phyloP scores from a whole-genome alignment of 352 stramenopile genomes.

The Phytophthora litchii region DNA sequence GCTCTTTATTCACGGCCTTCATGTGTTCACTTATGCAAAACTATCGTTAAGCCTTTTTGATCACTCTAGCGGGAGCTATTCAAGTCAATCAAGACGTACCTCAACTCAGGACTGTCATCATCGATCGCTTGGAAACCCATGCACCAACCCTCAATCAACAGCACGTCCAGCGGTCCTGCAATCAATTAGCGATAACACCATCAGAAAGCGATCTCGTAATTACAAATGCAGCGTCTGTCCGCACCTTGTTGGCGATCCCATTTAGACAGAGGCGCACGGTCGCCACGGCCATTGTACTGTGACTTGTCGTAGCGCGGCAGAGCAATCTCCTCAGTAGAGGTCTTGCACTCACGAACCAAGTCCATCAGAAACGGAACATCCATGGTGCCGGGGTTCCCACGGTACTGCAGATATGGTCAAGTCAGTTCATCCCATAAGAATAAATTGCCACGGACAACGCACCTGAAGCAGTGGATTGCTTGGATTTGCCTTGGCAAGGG shows the following conservation, averaged over 20 bases:
- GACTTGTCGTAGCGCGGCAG: conserved; percentile 87
- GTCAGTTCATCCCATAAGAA: conserved; percentile 4
- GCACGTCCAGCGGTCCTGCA: conserved; percentile 75
- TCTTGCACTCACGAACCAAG: conserved; percentile 66
- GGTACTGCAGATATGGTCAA: conserved; percentile 46
- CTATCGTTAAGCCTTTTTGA: not conserved
- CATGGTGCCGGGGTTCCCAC: conserved; percentile 84
- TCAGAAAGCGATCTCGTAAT: conserved; percentile 8
- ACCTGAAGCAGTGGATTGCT: conserved; percentile 84
- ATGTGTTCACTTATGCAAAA: conserved; percentile 50
- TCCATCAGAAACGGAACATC: conserved; percentile 72
- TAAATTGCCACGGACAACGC: not conserved
- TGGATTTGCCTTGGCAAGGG: conserved; percentile 59
- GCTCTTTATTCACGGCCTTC: conserved; percentile 65
- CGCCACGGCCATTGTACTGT: conserved; percentile 66
- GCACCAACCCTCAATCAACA: conserved; percentile 89
- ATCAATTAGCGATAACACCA: conserved; percentile 5
- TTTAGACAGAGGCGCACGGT: conserved; percentile 59
- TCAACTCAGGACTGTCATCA: conserved; percentile 36
- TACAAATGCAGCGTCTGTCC: not conserved
- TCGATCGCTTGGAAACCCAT: conserved; percentile 77
- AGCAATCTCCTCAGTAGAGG: conserved; percentile 41
- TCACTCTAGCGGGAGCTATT: not conserved
- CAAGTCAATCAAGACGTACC: conserved; percentile 25
- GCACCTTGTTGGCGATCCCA: conserved; percentile 70